These are phyloP conservation scores for Colletotrichum tabaci DNA, from an alignment of 2,329 filamentous ascomycete genomes.

Conservation along the genomic window DNA sequence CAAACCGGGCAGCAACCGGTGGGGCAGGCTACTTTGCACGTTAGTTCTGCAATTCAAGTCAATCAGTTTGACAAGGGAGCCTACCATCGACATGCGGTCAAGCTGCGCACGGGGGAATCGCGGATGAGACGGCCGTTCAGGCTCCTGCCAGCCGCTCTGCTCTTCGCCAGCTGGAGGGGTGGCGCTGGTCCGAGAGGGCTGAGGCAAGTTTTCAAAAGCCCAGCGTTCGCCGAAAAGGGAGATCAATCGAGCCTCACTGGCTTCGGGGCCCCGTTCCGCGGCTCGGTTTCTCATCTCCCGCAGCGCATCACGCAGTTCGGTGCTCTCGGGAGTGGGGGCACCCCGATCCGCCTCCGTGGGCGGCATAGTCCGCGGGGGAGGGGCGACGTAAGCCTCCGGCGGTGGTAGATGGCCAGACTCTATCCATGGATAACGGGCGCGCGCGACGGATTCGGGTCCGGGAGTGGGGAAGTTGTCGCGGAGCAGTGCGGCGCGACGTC, in stretches of 20 bases:
- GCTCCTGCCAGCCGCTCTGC: constrained; percentile 22
- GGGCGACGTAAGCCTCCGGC: constrained; percentile 40
- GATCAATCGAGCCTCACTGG: constrained; percentile 23
- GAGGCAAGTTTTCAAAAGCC: constrained; percentile 20
- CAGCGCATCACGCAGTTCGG: constrained; percentile 27
- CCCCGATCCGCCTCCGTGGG: constrained; percentile 18
- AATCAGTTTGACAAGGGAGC: not conserved
- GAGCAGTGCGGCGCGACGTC: constrained; percentile 46
- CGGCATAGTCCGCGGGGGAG: constrained; percentile 25
- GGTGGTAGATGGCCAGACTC: constrained; percentile 41
- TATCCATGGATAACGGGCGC: constrained; percentile 42
- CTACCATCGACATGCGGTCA: constrained; percentile 38
- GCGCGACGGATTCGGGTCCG: constrained; percentile 31
- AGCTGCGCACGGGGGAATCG: constrained; percentile 30
- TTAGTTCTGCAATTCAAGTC: constrained; percentile 1
- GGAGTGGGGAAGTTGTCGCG: constrained; percentile 40
- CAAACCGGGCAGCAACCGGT: constrained; percentile 42
- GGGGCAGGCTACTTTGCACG: constrained; percentile 31
- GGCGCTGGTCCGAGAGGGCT: constrained; percentile 5
- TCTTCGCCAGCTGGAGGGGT: constrained; percentile 27
- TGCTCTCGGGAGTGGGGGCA: constrained; percentile 18
- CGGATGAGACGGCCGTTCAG: constrained; percentile 5
- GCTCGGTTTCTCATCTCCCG: constrained; percentile 21
- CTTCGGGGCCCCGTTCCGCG: constrained; percentile 9
- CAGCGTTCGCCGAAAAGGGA: constrained; percentile 39